Conservation (phyloP, 306 rosid genomes). For the Vicia sativa region DNA sequence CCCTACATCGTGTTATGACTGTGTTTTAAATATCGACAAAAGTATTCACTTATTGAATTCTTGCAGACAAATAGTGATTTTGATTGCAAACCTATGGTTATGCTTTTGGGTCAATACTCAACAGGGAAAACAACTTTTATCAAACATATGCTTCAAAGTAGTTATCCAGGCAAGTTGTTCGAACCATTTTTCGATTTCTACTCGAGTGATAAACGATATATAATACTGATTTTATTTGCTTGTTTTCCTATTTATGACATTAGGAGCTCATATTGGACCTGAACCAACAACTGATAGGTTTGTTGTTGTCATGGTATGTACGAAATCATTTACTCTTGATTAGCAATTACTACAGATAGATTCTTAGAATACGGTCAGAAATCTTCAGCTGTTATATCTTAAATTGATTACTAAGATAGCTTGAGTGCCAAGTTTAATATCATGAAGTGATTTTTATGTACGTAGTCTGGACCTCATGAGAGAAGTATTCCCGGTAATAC, state of each 20-base stretch:
- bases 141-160: slow-evolving; percentile 76
- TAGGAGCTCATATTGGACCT: slow-evolving; percentile 99
- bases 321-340: slow-evolving; percentile 23
- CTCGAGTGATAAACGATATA: not conserved
- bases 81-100: slow-evolving; percentile 96
- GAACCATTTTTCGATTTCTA: not conserved
- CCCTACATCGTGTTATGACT: not conserved
- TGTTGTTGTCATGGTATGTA: slow-evolving; percentile 93
- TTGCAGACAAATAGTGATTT: slow-evolving; percentile 90
- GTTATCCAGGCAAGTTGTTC: slow-evolving; percentile 81
- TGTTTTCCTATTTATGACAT: slow-evolving; percentile 22
- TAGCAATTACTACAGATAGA: not conserved
- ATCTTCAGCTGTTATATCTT: not conserved
- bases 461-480: slow-evolving; percentile 90
- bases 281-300: slow-evolving; percentile 99
- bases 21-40: not conserved
- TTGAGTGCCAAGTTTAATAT: not conserved
- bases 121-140: slow-evolving; percentile 98
- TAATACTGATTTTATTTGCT: slow-evolving; percentile 21
- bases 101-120: slow-evolving; percentile 98
- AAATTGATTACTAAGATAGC: not conserved
- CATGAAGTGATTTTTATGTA: slow-evolving; percentile 18
- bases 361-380: slow-evolving; percentile 15
- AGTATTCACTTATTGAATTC: slow-evolving; percentile 18
- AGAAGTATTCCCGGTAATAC: slow-evolving; percentile 99